phyloP scores from a whole-genome alignment of 208 protist species.

The Leishmania aethiopica region DNA sequence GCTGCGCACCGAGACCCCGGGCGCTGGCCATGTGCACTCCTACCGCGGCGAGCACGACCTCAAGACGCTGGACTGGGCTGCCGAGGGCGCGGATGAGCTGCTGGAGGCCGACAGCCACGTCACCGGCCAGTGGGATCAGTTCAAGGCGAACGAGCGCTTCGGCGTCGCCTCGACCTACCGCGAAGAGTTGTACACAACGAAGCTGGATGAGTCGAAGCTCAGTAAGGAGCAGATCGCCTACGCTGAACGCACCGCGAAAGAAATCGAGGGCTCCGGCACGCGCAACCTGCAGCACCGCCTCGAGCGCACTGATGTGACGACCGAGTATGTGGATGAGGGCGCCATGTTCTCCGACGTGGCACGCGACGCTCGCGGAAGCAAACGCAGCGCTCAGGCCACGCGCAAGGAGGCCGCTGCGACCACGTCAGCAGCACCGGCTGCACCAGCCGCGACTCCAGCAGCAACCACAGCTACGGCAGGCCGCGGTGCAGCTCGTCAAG shows the following conservation, averaged over 20 bases:
- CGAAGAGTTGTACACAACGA: constrained; percentile 91
- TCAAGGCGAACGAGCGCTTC: constrained; percentile 84
- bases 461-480: not conserved
- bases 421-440: constrained; percentile 19
- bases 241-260: constrained; percentile 70
- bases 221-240: constrained; percentile 67
- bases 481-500: constrained; percentile 14
- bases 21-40: constrained; percentile 37
- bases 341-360: constrained; percentile 81
- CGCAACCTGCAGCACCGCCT: constrained; percentile 72
- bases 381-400: constrained; percentile 10
- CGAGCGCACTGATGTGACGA: constrained; percentile 61
- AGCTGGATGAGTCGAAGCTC: constrained; percentile 77
- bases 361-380: constrained; percentile 20
- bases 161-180: constrained; percentile 85
- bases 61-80: constrained; percentile 77
- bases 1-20: constrained; percentile 77
- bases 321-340: constrained; percentile 72
- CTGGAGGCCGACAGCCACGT: constrained; percentile 59
- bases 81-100: constrained; percentile 55
- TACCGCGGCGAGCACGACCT: constrained; percentile 67
- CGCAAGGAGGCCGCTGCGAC: constrained; percentile 19
- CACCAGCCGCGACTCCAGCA: constrained; percentile 17
- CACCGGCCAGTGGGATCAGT: constrained; percentile 88
- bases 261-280: constrained; percentile 72